Percentiles rank a stretch among this genome's conserved stretches.
These are phyloP conservation scores for Aspergillus kassunensis DNA, from an alignment of 495 filamentous ascomycete genomes.

Conservation along the genomic window DNA sequence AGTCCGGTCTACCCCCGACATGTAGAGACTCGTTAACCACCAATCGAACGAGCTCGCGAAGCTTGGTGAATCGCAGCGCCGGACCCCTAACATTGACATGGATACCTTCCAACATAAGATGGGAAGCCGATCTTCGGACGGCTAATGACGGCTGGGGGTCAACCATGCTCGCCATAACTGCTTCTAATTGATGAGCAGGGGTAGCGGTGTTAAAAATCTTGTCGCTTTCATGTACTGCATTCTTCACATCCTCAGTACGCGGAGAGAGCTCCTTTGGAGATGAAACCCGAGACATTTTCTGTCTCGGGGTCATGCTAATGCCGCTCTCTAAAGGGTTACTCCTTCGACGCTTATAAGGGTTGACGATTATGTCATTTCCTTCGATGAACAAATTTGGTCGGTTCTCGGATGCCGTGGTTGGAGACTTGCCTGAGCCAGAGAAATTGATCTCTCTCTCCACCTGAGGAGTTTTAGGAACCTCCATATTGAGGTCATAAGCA, in stretches of 20 bases:
- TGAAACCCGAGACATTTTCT: constrained; percentile 33
- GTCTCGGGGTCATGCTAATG: constrained; percentile 32
- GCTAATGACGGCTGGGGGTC: constrained; percentile 40
- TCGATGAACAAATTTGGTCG: constrained; percentile 42
- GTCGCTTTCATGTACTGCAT: constrained; percentile 48
- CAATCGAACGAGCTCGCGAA: constrained; percentile 63
- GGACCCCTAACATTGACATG: constrained; percentile 34
- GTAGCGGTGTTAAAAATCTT: constrained; percentile 42
- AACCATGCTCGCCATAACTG: constrained; percentile 39
- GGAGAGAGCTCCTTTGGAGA: constrained; percentile 43
- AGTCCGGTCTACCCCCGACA: constrained; percentile 71
- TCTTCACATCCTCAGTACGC: constrained; percentile 47
- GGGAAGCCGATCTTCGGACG: constrained; percentile 38
- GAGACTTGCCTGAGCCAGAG: constrained; percentile 21
- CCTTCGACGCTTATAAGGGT: constrained; percentile 48
- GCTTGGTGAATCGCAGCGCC: constrained; percentile 54
- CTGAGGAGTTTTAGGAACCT: constrained; percentile 61
- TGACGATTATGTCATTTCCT: constrained; percentile 42
- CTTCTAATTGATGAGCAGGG: constrained; percentile 38
- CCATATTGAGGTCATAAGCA: constrained; percentile 84
- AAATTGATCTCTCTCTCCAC: constrained; percentile 37
- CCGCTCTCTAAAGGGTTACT: constrained; percentile 39
- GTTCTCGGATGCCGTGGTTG: constrained; percentile 20
- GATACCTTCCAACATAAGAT: constrained; percentile 43
- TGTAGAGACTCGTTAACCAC: constrained; percentile 68